Conservation (phyloP, 352 stramenopile species). For the Plasmopara halstedii region DNA sequence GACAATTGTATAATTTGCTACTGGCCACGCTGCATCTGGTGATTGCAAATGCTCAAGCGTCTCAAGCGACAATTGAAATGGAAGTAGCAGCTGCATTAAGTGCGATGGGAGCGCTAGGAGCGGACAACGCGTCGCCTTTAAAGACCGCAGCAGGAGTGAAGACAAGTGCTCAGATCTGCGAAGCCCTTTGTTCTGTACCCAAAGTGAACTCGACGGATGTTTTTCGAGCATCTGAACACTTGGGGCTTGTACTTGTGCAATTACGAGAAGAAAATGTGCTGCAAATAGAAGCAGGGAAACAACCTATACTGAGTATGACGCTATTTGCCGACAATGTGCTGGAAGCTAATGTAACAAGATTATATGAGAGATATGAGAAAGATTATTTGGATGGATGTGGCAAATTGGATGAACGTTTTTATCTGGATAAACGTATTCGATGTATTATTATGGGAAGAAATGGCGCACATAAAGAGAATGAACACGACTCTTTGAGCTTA, state of each 20-base stretch:
- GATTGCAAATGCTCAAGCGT: constrained; percentile 22
- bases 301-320: constrained; percentile 14
- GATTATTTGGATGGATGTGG: constrained; percentile 41
- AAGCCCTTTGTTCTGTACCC: constrained; percentile 38
- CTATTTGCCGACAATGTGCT: constrained; percentile 34
- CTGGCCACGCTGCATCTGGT: constrained; percentile 68
- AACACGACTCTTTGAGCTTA: not conserved
- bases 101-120: constrained; percentile 38
- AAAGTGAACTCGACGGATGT: constrained; percentile 43
- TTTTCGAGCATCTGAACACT: constrained; percentile 26
- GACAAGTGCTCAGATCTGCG: constrained; percentile 27
- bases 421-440: constrained; percentile 26
- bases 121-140: constrained; percentile 13
- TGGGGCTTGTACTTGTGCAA: constrained; percentile 35
- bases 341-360: constrained; percentile 26
- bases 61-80: constrained; percentile 52
- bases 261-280: constrained; percentile 24
- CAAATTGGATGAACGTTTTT: constrained; percentile 56
- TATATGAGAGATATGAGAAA: constrained; percentile 32
- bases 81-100: constrained; percentile 74
- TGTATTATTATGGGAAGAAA: constrained; percentile 28
- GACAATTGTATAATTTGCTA: constrained; percentile 68
- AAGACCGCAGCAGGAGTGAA: constrained; percentile 4
- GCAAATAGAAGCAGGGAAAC: constrained; percentile 1
- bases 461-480: constrained; percentile 8